Conservation (phyloP, 2,329 filamentous ascomycete genomes). For the Chaetomium globosum region DNA sequence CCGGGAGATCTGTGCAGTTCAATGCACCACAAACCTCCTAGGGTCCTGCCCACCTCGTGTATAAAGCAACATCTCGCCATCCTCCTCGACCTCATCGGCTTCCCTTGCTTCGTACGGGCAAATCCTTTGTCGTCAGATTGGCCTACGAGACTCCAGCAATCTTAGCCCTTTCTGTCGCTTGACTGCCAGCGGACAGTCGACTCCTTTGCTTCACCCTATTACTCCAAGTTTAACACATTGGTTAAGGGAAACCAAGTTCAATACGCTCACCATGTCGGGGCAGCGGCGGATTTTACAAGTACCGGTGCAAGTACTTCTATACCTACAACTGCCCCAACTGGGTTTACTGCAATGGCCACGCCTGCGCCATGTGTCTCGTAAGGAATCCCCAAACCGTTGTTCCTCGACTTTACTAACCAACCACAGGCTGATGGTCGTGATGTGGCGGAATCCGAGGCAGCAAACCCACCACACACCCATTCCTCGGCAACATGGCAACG, state of each 20-base stretch:
- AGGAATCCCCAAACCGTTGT: constrained; percentile 33
- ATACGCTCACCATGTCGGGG: constrained; percentile 15
- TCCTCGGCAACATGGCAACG: constrained; percentile 6
- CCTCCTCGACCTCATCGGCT: too few species aligned
- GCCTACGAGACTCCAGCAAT: not conserved
- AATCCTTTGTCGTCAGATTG: not conserved
- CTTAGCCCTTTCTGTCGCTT: constrained; percentile 29
- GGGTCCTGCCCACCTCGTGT: constrained; percentile 2
- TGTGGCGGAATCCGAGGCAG: constrained; percentile 25
- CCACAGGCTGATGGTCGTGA: constrained; percentile 34
- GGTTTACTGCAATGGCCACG: constrained; percentile 53
- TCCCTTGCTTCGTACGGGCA: not conserved
- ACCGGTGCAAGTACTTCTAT: constrained; percentile 55
- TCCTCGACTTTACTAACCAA: constrained; percentile 7
- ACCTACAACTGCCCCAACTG: constrained; percentile 53
- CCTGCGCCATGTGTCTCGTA: constrained; percentile 52
- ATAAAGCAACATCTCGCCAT: constrained; percentile 21
- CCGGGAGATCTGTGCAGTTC: constrained; percentile 20
- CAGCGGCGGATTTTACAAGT: constrained; percentile 53
- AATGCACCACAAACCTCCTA: constrained; percentile 1
- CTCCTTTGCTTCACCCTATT: not conserved
- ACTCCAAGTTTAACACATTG: not conserved
- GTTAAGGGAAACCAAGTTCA: not conserved
- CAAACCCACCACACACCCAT: not conserved
- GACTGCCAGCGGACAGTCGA: constrained; percentile 36